Evolutionary conservation across 1,139 yeast genomes (phyloP), one percentile per base, ranked within the genome.

Genomic region (Blastobotrys serpentis): DNA sequence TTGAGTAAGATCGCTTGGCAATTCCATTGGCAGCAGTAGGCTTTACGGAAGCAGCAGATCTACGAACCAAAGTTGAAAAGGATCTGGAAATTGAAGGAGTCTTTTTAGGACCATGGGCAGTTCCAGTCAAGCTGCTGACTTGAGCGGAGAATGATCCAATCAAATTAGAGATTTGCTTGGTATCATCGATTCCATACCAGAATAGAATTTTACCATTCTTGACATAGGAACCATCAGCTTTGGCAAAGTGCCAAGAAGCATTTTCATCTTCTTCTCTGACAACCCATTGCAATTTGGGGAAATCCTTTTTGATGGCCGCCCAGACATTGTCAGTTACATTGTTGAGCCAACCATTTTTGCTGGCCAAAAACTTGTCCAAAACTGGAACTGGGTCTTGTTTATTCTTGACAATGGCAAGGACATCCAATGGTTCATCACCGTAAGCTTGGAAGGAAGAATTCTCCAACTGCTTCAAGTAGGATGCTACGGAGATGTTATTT

Each of bases 391-490:
- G 64, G 38, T 66, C 65, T n/a, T 62, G 60, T 37, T 70, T 67
- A 48, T 70, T 70, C 42, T 69, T 65, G 33, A 92, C 95, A 60
- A 92, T 84, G 13, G 98, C 96, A 60, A 92, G 75, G 2, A 89
- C 97, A 63, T 92, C 98, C 63, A 89, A 77, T 30, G 97, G 97
- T 67, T 92, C 98, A 68, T 92, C 98, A 51, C 96, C 94, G 64
- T 87, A 90, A 38, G 95, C 83, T 64, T 81, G 84, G 75, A 88
- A 88, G 4, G 75, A 63, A 11, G 64, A 52, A 36, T 71, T 65
- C 65, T 85, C 92, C 62, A 90, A 78, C 44, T 76, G 74, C 67
- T 84, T 82, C 66, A 90, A 74, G 67, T 89, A 90, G 13, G 90
- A 77, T 25, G 96, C 95, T 41, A 86, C 95, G 4, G 89, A 81